Conservation (phyloP, 768 basidiomycete genomes). For the Mycena floridula region DNA sequence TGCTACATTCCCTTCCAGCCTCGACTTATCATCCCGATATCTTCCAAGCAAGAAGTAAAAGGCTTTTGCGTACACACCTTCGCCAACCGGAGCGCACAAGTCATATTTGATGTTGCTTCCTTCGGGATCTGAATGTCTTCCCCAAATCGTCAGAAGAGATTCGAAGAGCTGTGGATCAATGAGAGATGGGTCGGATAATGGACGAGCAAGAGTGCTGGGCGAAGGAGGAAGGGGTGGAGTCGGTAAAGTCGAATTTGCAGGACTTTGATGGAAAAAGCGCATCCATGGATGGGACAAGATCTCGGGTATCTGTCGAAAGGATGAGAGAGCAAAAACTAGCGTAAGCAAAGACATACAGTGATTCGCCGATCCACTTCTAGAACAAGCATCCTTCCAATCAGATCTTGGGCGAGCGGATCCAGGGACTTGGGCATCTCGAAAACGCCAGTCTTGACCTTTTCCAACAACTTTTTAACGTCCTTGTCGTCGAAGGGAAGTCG, state of each 20-base stretch:
- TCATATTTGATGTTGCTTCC: slow-evolving; percentile 55
- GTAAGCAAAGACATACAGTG: slow-evolving; percentile 45
- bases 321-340: slow-evolving; percentile 1
- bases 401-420: slow-evolving; percentile 78
- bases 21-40: slow-evolving; percentile 58
- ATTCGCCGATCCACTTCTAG: slow-evolving; percentile 79
- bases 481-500: slow-evolving; percentile 93
- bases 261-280: slow-evolving; percentile 31
- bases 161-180: slow-evolving; percentile 75
- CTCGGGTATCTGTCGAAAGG: slow-evolving; percentile 63
- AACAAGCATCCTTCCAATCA: slow-evolving; percentile 82
- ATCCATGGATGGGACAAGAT: slow-evolving; percentile 87
- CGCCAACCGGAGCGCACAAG: slow-evolving; percentile 61
- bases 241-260: slow-evolving; percentile 19
- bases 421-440: slow-evolving; percentile 81
- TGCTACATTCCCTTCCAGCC: slow-evolving; percentile 40
- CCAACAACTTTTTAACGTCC: slow-evolving; percentile 67
- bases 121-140: slow-evolving; percentile 53
- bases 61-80: slow-evolving; percentile 75
- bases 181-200: slow-evolving; percentile 58
- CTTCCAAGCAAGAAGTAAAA: slow-evolving; percentile 81
- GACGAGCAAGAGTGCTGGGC: slow-evolving; percentile 61
- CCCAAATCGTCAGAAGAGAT: slow-evolving; percentile 82
- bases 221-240: slow-evolving; percentile 51
- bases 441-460: slow-evolving; percentile 82